Conservation (phyloP, 2,329 filamentous ascomycete genomes). For the Bisporella sp. region DNA sequence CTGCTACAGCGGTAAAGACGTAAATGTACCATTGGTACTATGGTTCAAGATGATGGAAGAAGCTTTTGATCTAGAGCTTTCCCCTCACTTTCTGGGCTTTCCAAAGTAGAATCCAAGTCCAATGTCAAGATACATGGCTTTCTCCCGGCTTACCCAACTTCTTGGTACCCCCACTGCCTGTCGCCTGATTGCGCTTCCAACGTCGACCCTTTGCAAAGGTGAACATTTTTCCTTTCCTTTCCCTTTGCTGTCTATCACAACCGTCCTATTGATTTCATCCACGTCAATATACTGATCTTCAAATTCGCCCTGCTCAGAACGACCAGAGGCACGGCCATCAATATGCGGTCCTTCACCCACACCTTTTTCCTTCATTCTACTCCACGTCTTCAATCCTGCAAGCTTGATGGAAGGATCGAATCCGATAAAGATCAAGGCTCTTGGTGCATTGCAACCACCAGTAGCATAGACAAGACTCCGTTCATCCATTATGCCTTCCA, state of each 20-base stretch:
- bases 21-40: no score
- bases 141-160: constrained; percentile 18
- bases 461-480: constrained; percentile 39
- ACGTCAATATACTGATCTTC: constrained; percentile 5
- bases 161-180: not conserved
- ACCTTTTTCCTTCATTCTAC: constrained; percentile 10
- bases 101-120: constrained; percentile 22
- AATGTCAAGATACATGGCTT: constrained; percentile 23
- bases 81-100: no score
- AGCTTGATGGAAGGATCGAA: constrained; percentile 36
- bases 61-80: no score
- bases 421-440: constrained; percentile 35
- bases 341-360: constrained; percentile 22
- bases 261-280: constrained; percentile 14
- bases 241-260: constrained; percentile 18
- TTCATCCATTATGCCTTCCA: constrained; percentile 40
- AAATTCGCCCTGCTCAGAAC: not conserved
- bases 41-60: no score
- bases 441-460: constrained; percentile 19
- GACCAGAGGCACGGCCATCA: constrained; percentile 17
- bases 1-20: no score
- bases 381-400: constrained; percentile 21
- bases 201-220: no score
- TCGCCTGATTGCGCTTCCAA: not conserved
- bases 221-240: constrained; percentile 15